Evolutionary conservation across 1,284 basidiomycete species (phyloP), one percentile per base, ranked within the genome.

Genomic region (Megacollybia platyphylla): DNA sequence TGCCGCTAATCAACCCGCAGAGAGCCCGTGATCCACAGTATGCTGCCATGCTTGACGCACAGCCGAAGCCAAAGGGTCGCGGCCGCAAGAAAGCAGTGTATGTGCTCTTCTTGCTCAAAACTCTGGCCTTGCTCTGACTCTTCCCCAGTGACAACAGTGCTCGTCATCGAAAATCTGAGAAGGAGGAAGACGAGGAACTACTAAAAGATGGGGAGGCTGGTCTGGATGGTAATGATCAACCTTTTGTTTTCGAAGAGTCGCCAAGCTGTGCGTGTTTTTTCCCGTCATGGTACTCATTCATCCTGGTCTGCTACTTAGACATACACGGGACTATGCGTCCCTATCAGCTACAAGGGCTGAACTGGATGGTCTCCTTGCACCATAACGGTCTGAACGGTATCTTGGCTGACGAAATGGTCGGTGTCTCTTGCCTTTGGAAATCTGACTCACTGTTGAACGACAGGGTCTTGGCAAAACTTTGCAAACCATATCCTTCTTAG

Each of bases 401-500:
- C 45, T 73, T 94, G 2, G 89, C 91, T 1, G 91, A 94, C 52
- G 91, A 94, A 60, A 96, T 94, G 91, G 88, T 87, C 41, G 40
- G 70, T 53, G 13, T 18, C 29, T 15, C 18, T 40, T 32, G 13
- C 27, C 13, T 39, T 40, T 32, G 29, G 6, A 28, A 42, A 46
- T 43, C 20, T 34, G 13, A 34, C 43, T 42, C 46, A 24, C 46
- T 32, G 13, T 32, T 27, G 46, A 34, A 46, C 38, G 44, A 4
- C 56, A 93, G 90, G 94, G 94, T 64, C 79, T 98, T 28, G 94
- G 96, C 30, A 98, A 98, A 73, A 98, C 94, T 0, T 70, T 97
- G 0, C 94, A 99, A 67, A 98, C 93, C 0, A 96, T 98, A 53
- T 87, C 94, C 0, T 99, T 98, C 75, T 78, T 99, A 24, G 80